phyloP scores from a whole-genome alignment of 2,329 filamentous ascomycete species.

The Thermothelomyces thermophilus region DNA sequence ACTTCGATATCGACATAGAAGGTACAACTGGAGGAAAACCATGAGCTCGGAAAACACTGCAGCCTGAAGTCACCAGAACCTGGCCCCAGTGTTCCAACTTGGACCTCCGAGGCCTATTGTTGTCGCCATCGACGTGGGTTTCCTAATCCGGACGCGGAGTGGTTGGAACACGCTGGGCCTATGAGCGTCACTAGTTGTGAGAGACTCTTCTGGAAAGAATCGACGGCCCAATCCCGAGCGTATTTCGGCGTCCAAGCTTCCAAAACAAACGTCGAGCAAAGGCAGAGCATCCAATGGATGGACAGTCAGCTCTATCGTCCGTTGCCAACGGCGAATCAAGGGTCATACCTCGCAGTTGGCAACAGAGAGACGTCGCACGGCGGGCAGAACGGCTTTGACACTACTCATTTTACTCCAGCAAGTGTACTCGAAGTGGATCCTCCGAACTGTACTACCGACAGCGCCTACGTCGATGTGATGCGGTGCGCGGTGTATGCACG shows the following conservation, averaged over 20 bases:
- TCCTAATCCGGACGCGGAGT: constrained; percentile 11
- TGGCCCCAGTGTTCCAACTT: no score
- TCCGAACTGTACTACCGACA: no score
- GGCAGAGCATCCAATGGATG: constrained; percentile 1
- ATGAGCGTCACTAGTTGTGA: constrained; percentile 15
- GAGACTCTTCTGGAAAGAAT: constrained; percentile 23
- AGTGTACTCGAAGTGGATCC: no score
- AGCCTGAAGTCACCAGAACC: no score
- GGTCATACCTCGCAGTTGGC: constrained; percentile 6
- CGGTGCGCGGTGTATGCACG: no score
- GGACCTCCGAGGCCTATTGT: not conserved
- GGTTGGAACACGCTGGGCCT: constrained; percentile 8
- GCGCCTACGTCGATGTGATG: no score
- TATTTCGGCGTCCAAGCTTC: not conserved
- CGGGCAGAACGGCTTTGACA: no score
- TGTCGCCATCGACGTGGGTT: not conserved
- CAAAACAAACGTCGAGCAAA: constrained; percentile 5
- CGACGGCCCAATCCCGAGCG: constrained; percentile 9
- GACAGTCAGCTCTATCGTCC: not conserved
- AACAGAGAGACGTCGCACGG: constrained; percentile 12
- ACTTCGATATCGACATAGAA: not conserved
- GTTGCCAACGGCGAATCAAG: not conserved
- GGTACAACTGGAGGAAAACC: not conserved
- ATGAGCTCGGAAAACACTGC: no score
- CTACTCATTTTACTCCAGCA: no score